Evolutionary conservation across 2,329 filamentous ascomycete genomes (phyloP).

Genomic region (Cladorrhinum sp.): DNA sequence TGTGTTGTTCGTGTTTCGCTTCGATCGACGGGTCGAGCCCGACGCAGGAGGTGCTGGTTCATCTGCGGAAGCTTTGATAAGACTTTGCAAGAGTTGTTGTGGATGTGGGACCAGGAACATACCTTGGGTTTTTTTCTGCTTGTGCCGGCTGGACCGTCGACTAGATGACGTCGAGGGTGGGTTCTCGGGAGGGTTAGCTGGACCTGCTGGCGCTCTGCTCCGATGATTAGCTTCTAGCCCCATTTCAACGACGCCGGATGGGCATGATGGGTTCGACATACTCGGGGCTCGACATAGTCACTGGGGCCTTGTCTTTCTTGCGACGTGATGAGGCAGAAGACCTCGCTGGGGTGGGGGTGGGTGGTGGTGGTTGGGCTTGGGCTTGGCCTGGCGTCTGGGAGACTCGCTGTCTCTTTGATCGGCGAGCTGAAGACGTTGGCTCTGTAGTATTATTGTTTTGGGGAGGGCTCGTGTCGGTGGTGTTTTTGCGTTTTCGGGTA

Average conservation of each 20-base stretch:
- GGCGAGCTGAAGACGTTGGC: conserved; percentile 46
- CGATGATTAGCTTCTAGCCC: conserved; percentile 20
- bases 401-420: conserved; percentile 70
- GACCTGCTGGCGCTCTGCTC: conserved; percentile 45
- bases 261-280: conserved; percentile 40
- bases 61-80: conserved; percentile 33
- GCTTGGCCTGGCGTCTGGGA: conserved; percentile 40
- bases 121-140: conserved; percentile 56
- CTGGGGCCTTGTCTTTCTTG: conserved; percentile 58
- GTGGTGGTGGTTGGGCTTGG: conserved; percentile 33
- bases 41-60: conserved; percentile 35
- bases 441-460: conserved; percentile 26
- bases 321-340: conserved; percentile 42
- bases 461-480: conserved; percentile 49
- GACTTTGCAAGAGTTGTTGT: conserved; percentile 1
- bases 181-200: conserved; percentile 60
- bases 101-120: conserved; percentile 17
- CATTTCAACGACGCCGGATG: neutral
- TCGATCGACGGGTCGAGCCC: conserved; percentile 43
- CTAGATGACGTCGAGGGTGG: conserved; percentile 62
- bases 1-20: conserved; percentile 52
- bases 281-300: conserved; percentile 72
- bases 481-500: conserved; percentile 74
- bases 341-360: conserved; percentile 35
- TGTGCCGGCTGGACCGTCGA: conserved; percentile 69